Evolutionary conservation across 768 basidiomycete species (phyloP), one percentile per base, ranked within the genome.

Genomic region (Xerocomellus chrysenteron): DNA sequence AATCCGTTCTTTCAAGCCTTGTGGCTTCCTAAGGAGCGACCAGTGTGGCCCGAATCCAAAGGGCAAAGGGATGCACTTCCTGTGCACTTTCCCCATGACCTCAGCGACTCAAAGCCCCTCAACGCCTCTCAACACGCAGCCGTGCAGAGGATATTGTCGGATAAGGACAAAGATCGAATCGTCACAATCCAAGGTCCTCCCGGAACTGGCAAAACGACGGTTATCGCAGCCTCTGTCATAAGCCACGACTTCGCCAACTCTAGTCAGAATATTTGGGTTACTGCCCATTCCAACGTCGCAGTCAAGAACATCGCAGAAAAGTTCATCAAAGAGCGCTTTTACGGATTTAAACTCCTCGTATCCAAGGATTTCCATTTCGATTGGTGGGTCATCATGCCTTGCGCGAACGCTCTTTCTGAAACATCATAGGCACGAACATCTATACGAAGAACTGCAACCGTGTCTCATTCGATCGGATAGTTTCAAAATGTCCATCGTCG

Each of bases 241-340:
- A 74, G 74, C 16, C 24, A 67, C 12, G 9, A 63, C 13, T 3
- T 30, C 1, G 55, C 60, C 46, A 47, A 49, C 2, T 58, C 58
- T 16, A 19, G 24, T 9, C 63, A 44, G 28, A 49, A 61, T 10
- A 62, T 78, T 11, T 81, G 76, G 74, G 58, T 81, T n/a, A n/a
- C 75, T 30, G 78, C 80, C 0, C 80, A 81, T 28, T 80, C 79
- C 0, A 82, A 81, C 41, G 77, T 81, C 35, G 80, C 77, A 0
- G 80, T 81, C 19, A 82, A 82, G 60, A 81, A 81, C 54, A 80
- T 81, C n/a, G 79, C 79, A 0, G 76, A 80, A 56, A 81, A 76
- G 46, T 66, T 81, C 12, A 55, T 68, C 26, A 64, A 68, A 8
- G 58, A 64, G n/a, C 62, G 45, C 0, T 74, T 79, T 57, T 4